These are phyloP conservation scores for Aspergillus ochraceus DNA, from an alignment of 2,329 filamentous ascomycete genomes.

Conservation along the genomic window DNA sequence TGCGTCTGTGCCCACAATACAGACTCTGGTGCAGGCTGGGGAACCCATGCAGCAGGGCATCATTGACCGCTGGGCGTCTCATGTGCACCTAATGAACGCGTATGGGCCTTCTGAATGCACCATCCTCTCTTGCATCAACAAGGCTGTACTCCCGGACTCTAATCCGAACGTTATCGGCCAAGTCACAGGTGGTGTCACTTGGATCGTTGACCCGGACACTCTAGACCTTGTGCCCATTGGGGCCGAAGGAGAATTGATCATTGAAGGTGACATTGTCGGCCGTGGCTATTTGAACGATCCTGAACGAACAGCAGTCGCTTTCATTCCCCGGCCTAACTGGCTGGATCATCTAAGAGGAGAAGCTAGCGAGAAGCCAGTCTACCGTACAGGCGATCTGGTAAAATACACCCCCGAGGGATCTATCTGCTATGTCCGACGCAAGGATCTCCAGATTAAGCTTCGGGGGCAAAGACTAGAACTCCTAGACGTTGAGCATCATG, in stretches of 20 bases:
- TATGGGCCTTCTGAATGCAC: not conserved
- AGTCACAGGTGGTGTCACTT: not conserved
- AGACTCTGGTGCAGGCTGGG: not conserved
- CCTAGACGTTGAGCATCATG: not conserved
- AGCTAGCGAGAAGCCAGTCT: no score
- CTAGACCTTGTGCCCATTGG: no score
- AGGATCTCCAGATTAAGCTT: constrained; percentile 1
- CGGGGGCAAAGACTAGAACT: not conserved
- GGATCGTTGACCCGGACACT: not conserved
- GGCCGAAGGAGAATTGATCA: no score
- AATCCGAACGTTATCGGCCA: not conserved
- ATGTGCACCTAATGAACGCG: not conserved
- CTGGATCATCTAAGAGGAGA: no score
- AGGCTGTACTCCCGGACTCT: not conserved
- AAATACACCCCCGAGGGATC: no score
- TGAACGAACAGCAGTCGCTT: no score
- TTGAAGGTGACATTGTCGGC: no score
- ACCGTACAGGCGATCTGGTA: no score
- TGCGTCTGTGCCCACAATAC: not conserved
- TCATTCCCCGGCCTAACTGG: no score
- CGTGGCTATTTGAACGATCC: no score
- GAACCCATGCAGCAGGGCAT: not conserved
- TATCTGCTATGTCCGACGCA: not conserved
- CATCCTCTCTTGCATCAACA: not conserved
- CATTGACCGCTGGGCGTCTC: not conserved